Conservation (phyloP, 2,329 filamentous ascomycete species). For the Fusarium denticulatum region DNA sequence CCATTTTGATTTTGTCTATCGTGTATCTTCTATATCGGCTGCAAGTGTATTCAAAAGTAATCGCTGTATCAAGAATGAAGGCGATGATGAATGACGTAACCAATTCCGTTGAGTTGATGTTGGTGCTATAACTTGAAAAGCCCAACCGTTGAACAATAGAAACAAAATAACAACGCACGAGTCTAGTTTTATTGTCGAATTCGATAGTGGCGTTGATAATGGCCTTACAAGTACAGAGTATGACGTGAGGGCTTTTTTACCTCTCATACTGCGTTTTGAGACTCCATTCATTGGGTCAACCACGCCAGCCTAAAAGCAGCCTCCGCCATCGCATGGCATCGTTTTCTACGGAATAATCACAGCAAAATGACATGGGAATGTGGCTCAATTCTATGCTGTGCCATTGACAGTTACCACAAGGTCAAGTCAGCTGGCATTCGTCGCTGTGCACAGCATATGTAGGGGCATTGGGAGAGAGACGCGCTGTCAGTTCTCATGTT, state of each 20-base stretch:
- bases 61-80: not conserved
- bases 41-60: not conserved
- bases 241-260: slow-evolving; percentile 38
- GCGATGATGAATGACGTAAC: slow-evolving; percentile 26
- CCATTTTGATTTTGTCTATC: slow-evolving; percentile 53
- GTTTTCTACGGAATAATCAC: not conserved
- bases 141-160: not conserved
- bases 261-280: not conserved
- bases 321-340: not conserved
- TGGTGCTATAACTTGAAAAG: not conserved
- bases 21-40: not conserved
- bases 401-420: not conserved
- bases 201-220: slow-evolving; percentile 11
- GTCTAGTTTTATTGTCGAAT: not conserved
- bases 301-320: slow-evolving; percentile 11
- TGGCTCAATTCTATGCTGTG: not conserved
- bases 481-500: not conserved
- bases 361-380: not conserved
- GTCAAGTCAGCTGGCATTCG: not conserved
- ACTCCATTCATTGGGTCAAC: slow-evolving; percentile 24
- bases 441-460: not conserved
- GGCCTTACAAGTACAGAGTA: slow-evolving; percentile 18
- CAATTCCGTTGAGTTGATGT: not conserved
- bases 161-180: not conserved
- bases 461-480: not conserved